phyloP scores from a whole-genome alignment of 306 rosid species.

The Dalbergia cochinchinensis region DNA sequence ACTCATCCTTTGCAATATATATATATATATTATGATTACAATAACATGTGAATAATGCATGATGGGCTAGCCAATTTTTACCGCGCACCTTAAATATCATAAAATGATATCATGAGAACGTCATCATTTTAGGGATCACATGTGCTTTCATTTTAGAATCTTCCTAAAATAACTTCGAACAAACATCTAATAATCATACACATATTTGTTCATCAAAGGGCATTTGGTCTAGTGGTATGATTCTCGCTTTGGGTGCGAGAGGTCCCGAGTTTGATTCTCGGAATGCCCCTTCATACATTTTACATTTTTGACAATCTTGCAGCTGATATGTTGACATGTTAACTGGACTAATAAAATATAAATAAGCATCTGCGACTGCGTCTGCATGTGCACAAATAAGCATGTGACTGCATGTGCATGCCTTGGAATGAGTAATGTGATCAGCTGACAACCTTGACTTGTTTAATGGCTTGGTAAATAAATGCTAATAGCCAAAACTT shows the following conservation, averaged over 20 bases:
- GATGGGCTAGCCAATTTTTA: neutral
- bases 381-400: neutral
- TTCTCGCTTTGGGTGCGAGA: conserved; percentile 68
- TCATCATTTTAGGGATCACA: neutral
- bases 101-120: neutral
- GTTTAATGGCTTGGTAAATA: neutral
- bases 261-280: conserved; percentile 66
- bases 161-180: neutral
- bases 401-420: conserved; percentile 28
- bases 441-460: conserved; percentile 2
- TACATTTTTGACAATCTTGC: conserved; percentile 1
- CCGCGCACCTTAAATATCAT: neutral
- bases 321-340: neutral
- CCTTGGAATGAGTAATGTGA: neutral
- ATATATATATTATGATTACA: neutral
- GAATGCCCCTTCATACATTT: conserved; percentile 48
- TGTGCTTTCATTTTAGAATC: neutral
- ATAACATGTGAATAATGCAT: neutral
- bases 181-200: neutral
- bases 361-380: conserved; percentile 8
- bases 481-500: neutral
- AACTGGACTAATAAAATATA: no score
- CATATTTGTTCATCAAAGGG: conserved; percentile 24
- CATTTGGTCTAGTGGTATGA: conserved; percentile 74
- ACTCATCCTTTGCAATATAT: neutral